Evolutionary conservation across 1,284 basidiomycete genomes (phyloP), one percentile per base, ranked within the genome.

Genomic region (Singerocomus rubriflavus): DNA sequence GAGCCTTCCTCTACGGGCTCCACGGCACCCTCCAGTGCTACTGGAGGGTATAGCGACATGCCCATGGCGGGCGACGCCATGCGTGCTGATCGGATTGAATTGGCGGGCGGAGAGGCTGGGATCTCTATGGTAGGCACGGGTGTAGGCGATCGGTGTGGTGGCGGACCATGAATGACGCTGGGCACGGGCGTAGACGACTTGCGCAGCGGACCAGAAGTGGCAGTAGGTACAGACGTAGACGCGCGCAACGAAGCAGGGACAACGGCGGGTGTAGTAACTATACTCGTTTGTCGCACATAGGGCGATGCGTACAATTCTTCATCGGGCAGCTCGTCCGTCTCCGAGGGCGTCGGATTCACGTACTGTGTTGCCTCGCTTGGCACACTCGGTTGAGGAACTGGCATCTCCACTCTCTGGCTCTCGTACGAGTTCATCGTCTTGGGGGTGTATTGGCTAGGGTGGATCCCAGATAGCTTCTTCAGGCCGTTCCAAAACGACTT

Each of bases 401-500:
- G 62, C 42, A 53, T 14, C 17, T 46, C 51, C 36, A 44, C 10
- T 2, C 10, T 37, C 37, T 33, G 46, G 27, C 26, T 40, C 13
- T 8, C 50, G n/a, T 53, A 51, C 13, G 46, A 49, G 10, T 43
- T 36, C 5, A 33, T 12, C 37, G 40, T 33, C 2, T n/a, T n/a
- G n/a, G 57, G 17, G 17, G 29, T 14, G 34, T 40, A 25, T 11
- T 37, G 51, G 47, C 1, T 47, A 6, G 37, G 6, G 0, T 34
- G 41, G n/a, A 53, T 39, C 4, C 56, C 49, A 9, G 62, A 54
- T 11, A 64, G 30, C 36, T 51, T 66, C 53, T 58, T 65, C 8
- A 67, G 48, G n/a, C 61, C 57, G 12, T 37, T 52, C 61, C 63
- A 57, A 10, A 64, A 25, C 1, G 61, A 60, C 36, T 44, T 53